Base-by-base conservation (phyloP, 2,329 filamentous ascomycete species). In the Magnaporthales sp. region DNA sequence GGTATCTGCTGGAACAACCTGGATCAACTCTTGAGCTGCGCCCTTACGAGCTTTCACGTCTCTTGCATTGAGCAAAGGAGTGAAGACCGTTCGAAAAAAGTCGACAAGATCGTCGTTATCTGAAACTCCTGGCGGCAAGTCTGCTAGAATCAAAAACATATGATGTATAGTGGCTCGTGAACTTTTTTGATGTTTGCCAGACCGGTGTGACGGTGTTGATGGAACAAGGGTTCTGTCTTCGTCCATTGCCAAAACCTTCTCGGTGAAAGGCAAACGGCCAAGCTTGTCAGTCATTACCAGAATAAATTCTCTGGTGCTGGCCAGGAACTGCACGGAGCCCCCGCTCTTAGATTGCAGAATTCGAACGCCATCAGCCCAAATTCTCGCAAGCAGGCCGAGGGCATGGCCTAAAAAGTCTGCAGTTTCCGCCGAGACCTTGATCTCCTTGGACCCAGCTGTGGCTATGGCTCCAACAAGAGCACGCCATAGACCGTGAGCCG, bases 361-460 rank as follows among this genome's bases (percentile, higher is more conserved):
- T 8, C 83, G 74, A 15, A 89, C 84, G 22, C 86, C 86, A 13
- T 73, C 75, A 22, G 80, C 80, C 92, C 93, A 96, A 2, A 93
- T 76, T 29, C 84, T 86, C 63, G 87, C 84, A 7, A 97, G 78
- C 26, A 93, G 77, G 58, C 87, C 87, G 64, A 94, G 83, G 26
- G 93, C 82, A 58, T 86, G 83, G 26, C 91, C 89, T 68, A 97
- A 84, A 67, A 93, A 94, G 68, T 88, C 85, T 73, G 91, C 91
- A 1, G 93, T 91, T 68, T 98, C 94, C 13, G 85, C 85, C 0
- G 92, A 93, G 7, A 93, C 89, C 72, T 94, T 96, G 71, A 99
- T 90, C 76, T 99, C 95, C 77, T 97, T 96, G 58, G 83, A 84
- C 27, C 89, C 89, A 54, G 91, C 90, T 63, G 85, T 84, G 2